These are phyloP conservation scores for Bipolaris victoriae DNA, from an alignment of 2,329 filamentous ascomycete species.

Conservation along the genomic window DNA sequence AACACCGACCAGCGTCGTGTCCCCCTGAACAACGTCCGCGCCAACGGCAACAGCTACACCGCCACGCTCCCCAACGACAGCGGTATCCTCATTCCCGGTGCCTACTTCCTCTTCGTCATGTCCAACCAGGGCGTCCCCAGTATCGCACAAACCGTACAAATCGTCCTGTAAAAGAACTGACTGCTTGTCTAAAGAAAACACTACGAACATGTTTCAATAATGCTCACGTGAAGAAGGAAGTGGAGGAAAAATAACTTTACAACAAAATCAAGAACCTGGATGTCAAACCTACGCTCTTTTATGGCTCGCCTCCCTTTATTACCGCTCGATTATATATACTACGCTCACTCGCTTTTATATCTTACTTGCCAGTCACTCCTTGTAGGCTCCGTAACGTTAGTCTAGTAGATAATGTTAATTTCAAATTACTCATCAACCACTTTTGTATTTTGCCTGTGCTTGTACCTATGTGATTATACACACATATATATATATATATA, in stretches of 20 bases:
- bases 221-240: background rate
- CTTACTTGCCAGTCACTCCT: background rate
- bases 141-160: slow-evolving; percentile 27
- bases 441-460: too few species aligned
- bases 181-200: too few species aligned
- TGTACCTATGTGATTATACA: too few species aligned
- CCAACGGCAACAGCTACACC: slow-evolving; percentile 15
- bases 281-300: slow-evolving; percentile 1
- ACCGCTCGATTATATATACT: background rate
- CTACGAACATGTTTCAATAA: background rate
- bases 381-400: background rate
- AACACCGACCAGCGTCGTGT: slow-evolving; percentile 39
- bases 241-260: background rate
- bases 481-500: too few species aligned
- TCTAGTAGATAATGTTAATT: background rate
- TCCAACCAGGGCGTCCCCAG: slow-evolving; percentile 29
- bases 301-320: background rate
- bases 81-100: slow-evolving; percentile 31
- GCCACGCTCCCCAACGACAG: slow-evolving; percentile 30
- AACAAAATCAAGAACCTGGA: background rate
- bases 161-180: slow-evolving; percentile 13
- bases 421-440: background rate
- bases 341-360: background rate
- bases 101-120: slow-evolving; percentile 34
- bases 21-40: slow-evolving; percentile 21